Evolutionary conservation across 1,284 basidiomycete genomes (phyloP).

Genomic region (Puccinia sorghi): DNA sequence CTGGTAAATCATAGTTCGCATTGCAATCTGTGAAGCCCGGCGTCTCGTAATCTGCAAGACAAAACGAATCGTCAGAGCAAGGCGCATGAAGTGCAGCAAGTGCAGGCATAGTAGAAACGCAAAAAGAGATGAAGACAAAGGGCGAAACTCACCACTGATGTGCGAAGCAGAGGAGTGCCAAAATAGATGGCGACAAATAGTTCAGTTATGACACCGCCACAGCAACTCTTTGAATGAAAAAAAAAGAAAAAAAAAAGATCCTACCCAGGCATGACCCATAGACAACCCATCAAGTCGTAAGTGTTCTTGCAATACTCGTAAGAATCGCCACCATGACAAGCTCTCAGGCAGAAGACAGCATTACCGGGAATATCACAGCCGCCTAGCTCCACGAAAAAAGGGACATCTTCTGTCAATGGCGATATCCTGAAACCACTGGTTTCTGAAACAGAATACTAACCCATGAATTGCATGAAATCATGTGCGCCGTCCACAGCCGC

Average conservation of each 20-base stretch:
- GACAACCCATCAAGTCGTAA: slow-evolving; percentile 55
- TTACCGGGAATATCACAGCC: slow-evolving; percentile 55
- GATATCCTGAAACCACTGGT: not conserved
- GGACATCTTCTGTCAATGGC: not conserved
- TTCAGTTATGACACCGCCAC: not conserved
- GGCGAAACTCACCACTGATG: not conserved
- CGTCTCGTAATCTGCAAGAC: slow-evolving; percentile 52
- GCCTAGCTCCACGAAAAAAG: slow-evolving; percentile 46
- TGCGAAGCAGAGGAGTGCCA: not conserved
- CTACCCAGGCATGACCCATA: slow-evolving; percentile 48
- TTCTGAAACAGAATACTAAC: not conserved
- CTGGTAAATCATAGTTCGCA: slow-evolving; percentile 54
- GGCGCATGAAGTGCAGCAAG: not conserved
- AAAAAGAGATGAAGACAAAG: not conserved
- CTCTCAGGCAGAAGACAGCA: slow-evolving; percentile 54
- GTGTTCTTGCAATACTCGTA: slow-evolving; percentile 55
- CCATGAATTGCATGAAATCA: slow-evolving; percentile 54
- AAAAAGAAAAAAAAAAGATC: not conserved
- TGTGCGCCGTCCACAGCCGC: slow-evolving; percentile 54
- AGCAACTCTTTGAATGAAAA: not conserved
- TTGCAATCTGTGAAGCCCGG: slow-evolving; percentile 56
- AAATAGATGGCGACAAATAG: not conserved
- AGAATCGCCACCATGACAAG: slow-evolving; percentile 52
- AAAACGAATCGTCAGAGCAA: not conserved
- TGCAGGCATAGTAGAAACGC: not conserved